Evolutionary conservation across 306 rosid species (phyloP).

Genomic region (Carpinus viminea): DNA sequence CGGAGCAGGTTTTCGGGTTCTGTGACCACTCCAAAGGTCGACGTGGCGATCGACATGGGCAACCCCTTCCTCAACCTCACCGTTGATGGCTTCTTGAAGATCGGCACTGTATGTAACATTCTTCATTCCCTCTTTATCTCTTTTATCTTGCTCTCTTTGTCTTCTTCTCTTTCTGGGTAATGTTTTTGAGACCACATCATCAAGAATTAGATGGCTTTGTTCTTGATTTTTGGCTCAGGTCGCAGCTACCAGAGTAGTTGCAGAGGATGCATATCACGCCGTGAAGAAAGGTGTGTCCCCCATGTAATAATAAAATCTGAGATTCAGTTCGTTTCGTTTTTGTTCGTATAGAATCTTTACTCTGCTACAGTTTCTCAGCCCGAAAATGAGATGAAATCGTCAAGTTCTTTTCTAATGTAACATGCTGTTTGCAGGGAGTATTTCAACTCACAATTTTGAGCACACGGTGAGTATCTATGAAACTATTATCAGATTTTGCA

Average conservation of each 20-base stretch:
- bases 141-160: no score
- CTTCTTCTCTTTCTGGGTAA: neutral
- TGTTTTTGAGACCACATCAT: neutral
- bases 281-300: constrained; percentile 45
- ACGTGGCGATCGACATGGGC: constrained; percentile 70
- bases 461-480: constrained; percentile 55
- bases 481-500: neutral
- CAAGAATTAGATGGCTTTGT: neutral
- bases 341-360: neutral
- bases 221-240: constrained; percentile 45
- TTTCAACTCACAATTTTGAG: constrained; percentile 55
- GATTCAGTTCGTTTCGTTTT: constrained; percentile 7
- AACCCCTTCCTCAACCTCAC: constrained; percentile 74
- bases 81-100: constrained; percentile 88
- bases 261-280: constrained; percentile 68
- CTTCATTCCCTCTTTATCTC: neutral
- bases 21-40: constrained; percentile 55
- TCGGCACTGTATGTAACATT: constrained; percentile 75
- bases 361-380: no score
- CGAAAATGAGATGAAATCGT: no score
- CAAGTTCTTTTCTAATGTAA: constrained; percentile 18
- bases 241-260: constrained; percentile 69
- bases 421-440: constrained; percentile 55
- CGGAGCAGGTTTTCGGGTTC: constrained; percentile 45
- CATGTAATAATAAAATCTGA: neutral